Base-by-base conservation (phyloP, 352 stramenopile species). In the Phytophthora megakarya region DNA sequence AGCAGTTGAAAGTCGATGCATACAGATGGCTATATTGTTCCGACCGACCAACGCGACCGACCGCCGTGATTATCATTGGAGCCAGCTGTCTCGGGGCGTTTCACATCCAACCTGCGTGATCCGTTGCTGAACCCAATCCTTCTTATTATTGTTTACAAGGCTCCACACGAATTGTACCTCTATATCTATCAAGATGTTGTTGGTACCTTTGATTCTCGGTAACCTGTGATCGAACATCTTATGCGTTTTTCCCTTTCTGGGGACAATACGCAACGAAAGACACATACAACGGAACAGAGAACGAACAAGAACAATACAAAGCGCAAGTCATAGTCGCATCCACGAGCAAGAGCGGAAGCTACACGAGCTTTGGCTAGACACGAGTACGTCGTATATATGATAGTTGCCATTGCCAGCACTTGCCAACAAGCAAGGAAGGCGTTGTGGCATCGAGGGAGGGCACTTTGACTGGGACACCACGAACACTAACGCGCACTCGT, bases 241-340 rank as follows among this genome's bases (percentile, higher is more conserved):
- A 35, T 35, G 3, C 8, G 30, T 35, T 35, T 12, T 35, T n/a
- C 30, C 10, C 8, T 13, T 5, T 35, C 10, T 32, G 26, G 4
- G 7, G 8, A 25, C 52, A 44, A 30, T 53, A 43, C 58, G 49
- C 48, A 61, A 67, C 59, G 49, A 70, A 70, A 52, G 48, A 59
- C 48, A 40, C 38, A 49, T 49, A 61, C 53, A 73, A 65, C 49
- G 54, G 46, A 69, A 69, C 61, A 69, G 39, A 65, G 58, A 67
- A 49, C 57, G 30, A 68, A 68, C 64, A 67, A 56, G 35, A 73
- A 70, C 61, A 70, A 73, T 70, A 73, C 53, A 67, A 73, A 65
- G 9, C 8, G n/a, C 51, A 53, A 64, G 39, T 68, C 62, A 70
- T 33, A 48, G 25, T 32, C 25, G 35, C 57, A 63, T 71, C 49